phyloP scores from a whole-genome alignment of 2,329 filamentous ascomycete genomes.

The Fusarium subtropicale region DNA sequence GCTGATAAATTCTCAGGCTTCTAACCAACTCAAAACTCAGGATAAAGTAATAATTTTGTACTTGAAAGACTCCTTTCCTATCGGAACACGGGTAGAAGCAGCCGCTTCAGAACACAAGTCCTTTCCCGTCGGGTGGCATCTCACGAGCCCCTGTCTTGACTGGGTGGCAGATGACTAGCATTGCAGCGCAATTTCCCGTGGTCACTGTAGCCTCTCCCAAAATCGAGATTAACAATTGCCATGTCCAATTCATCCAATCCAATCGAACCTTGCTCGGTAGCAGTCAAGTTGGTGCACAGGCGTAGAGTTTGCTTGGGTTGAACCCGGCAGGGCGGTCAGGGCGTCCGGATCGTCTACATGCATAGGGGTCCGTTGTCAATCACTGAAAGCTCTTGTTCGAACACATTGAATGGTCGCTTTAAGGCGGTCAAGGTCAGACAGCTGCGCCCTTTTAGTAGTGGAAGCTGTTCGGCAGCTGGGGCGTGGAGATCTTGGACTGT shows the following conservation, averaged over 20 bases:
- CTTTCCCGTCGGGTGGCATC: neutral
- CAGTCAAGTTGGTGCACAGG: constrained; percentile 1
- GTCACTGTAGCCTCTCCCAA: neutral
- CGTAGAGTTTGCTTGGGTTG: constrained; percentile 25
- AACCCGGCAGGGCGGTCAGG: constrained; percentile 42
- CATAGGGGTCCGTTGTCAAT: constrained; percentile 22
- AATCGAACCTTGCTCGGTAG: neutral
- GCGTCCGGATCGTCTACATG: constrained; percentile 33
- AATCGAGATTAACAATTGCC: constrained; percentile 2
- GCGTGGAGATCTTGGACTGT: too few relatives aligned
- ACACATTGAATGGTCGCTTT: neutral
- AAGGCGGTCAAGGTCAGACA: neutral
- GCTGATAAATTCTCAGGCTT: neutral
- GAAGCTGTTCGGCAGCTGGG: too few relatives aligned
- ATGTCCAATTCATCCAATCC: neutral
- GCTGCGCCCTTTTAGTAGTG: neutral
- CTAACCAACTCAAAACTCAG: neutral
- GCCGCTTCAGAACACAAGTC: neutral
- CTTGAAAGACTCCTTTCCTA: neutral
- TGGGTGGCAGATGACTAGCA: neutral
- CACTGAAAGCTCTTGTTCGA: neutral
- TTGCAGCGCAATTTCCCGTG: constrained; percentile 33
- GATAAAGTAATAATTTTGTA: neutral
- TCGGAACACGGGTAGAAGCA: neutral
- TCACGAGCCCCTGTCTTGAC: neutral